Conservation (phyloP, 1,284 basidiomycete species). For the Baeospora myosura region DNA sequence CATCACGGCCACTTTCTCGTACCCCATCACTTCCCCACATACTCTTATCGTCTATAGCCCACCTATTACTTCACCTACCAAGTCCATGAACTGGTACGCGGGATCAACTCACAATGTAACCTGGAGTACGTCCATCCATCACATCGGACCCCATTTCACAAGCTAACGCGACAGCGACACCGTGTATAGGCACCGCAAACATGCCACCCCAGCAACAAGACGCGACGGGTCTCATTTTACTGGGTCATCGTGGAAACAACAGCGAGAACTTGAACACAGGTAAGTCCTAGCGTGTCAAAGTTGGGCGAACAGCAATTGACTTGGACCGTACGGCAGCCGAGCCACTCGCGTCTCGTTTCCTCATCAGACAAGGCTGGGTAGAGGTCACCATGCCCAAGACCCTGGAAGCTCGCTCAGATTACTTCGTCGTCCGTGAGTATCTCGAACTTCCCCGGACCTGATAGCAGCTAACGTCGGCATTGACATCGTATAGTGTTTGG, state of each 20-base stretch:
- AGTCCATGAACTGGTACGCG: background rate
- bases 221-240: constrained; percentile 1
- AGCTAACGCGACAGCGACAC: background rate
- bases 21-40: constrained; percentile 7
- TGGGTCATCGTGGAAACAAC: constrained; percentile 7
- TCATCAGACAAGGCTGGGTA: constrained; percentile 6
- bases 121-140: background rate
- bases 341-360: constrained; percentile 9
- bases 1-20: background rate
- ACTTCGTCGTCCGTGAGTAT: constrained; percentile 11
- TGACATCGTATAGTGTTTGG: constrained; percentile 7
- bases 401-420: constrained; percentile 2
- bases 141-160: background rate
- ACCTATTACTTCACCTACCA: background rate
- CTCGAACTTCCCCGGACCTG: too few relatives aligned
- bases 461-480: background rate
- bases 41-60: constrained; percentile 15
- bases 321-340: constrained; percentile 16
- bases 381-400: constrained; percentile 6
- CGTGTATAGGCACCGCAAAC: background rate
- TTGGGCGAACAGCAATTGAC: background rate
- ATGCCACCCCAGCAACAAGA: constrained; percentile 1
- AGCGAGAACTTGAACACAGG: constrained; percentile 35
- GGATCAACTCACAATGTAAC: background rate
- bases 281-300: constrained; percentile 18